Evolutionary conservation across 345 rosid species (phyloP), one percentile per base, ranked within the genome.

Genomic region (Acer negundo): DNA sequence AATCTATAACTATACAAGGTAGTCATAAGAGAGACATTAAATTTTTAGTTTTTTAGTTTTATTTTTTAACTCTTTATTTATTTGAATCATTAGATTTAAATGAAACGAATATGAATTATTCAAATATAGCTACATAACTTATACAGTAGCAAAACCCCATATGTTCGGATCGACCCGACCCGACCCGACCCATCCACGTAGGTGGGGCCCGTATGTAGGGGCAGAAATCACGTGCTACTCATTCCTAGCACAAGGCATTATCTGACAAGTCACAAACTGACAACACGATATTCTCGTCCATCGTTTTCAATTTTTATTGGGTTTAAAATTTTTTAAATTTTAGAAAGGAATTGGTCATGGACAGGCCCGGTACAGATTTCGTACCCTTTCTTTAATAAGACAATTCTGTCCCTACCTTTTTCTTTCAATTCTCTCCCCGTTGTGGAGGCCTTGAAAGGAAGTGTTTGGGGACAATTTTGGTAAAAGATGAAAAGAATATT

Each of bases 191-290:
- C 11, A 42, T 42, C 35, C 35, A 31, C 11, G 20, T 10, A 4
- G 0, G 62, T 10, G 23, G 23, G 72, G 17, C 7, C 22, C n/a
- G 23, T 6, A 12, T 2, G 62, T 61, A 77, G 77, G 77, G 75
- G 69, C 44, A 62, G 13, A 11, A 8, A 62, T 75, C 82, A 79
- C 68, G 82, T 67, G 80, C 72, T 22, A 11, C 65, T 71, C 71
- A 67, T 67, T 58, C 62, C 73, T 78, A 49, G 12, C 2, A 10
- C 16, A 67, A 73, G 31, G 20, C 15, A 4, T 11, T n/a, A 55
- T 35, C 51, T 59, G 35, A 22, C 67, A 16, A 59, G 28, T 72
- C 66, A 56, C 51, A 19, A 56, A 10, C 56, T 35, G 38, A 17
- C 75, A 71, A 26, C 46, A 1, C 47, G 28, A 26, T 51, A 42